Percentiles rank a stretch among this genome's conserved stretches.
Evolutionary conservation across 768 basidiomycete genomes (phyloP).

Genomic region (Rhizopogon vesiculosus): DNA sequence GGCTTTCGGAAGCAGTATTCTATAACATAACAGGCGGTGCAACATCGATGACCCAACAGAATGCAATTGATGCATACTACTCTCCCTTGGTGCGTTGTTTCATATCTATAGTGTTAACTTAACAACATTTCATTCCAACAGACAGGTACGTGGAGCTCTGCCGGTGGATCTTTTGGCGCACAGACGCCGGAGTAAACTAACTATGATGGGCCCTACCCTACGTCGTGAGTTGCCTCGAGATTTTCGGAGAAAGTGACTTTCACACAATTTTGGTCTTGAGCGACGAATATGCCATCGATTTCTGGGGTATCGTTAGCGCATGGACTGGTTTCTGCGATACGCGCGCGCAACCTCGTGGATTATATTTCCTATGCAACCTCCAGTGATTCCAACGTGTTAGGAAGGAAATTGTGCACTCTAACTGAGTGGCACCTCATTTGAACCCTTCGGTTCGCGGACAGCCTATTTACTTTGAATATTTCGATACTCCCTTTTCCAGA

Average conservation of each 20-base stretch:
- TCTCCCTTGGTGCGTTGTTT: constrained; percentile 9
- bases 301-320: constrained; percentile 17
- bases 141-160: constrained; percentile 11
- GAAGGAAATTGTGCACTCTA: background rate
- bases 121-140: background rate
- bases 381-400: constrained; percentile 13
- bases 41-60: constrained; percentile 14
- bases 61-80: constrained; percentile 17
- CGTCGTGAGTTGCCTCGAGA: constrained; percentile 4
- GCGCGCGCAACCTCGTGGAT: constrained; percentile 13
- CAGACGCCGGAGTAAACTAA: constrained; percentile 2
- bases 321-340: constrained; percentile 21
- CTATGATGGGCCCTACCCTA: constrained; percentile 16
- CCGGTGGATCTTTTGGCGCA: constrained; percentile 6
- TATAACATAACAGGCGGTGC: constrained; percentile 15
- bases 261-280: constrained; percentile 4
- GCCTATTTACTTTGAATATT: background rate
- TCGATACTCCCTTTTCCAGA: background rate
- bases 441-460: background rate
- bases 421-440: background rate
- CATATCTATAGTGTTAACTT: background rate
- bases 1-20: constrained; percentile 14
- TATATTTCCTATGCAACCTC: constrained; percentile 18
- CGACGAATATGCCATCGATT: constrained; percentile 13
- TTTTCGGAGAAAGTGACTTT: background rate